Base-by-base conservation (phyloP, 768 basidiomycete species). In the Dendrothele bispora region DNA sequence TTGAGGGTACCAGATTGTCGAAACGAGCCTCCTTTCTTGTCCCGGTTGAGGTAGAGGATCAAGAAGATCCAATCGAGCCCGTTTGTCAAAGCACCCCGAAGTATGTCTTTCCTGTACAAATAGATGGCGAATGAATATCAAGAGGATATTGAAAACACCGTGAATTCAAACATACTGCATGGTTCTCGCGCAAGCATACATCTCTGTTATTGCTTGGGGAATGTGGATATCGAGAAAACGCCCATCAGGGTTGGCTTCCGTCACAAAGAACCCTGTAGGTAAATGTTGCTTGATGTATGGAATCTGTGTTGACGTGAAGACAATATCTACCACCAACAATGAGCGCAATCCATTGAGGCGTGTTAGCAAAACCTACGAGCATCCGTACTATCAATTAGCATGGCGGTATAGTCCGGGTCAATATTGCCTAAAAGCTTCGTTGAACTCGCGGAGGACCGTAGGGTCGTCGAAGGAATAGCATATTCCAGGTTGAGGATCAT, bases 61-160 rank as follows among this genome's bases (percentile, higher is more conserved):
- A 58, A 51, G 50, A 61, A 59, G 51, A 57, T 57, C 60, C 58
- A 61, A 17, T 49, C 43, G 28, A 50, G 52, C 32, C 59, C 59
- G 53, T 57, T 55, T 36, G 60, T 60, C 50, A 61, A 51, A 50
- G 55, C 60, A 34, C 60, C 60, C 44, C 60, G 56, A 41, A 62
- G 24, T 34, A 58, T 44, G 28, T 50, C 34, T 55, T 52, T 56
- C 46, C 60, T 61, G 48, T 12, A 28, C 34, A n/a, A 43, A 38
- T 36, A 42, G 42, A 44, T 36, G 32, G 42, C 43, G 43, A 35
- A 45, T 52, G 43, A 34, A 46, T 39, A 48, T 50, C 32, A 40
- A 21, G 32, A 49, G n/a, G n/a, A n/a, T n/a, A n/a, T n/a, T n/a
- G 36, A n/a, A 51, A 39, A 29, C 25, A 39, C 18, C 51, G n/a